Percentiles rank a stretch among this genome's conserved stretches.
These are phyloP conservation scores for Eutrema japonicum DNA, from an alignment of 345 rosid genomes.

Conservation along the genomic window DNA sequence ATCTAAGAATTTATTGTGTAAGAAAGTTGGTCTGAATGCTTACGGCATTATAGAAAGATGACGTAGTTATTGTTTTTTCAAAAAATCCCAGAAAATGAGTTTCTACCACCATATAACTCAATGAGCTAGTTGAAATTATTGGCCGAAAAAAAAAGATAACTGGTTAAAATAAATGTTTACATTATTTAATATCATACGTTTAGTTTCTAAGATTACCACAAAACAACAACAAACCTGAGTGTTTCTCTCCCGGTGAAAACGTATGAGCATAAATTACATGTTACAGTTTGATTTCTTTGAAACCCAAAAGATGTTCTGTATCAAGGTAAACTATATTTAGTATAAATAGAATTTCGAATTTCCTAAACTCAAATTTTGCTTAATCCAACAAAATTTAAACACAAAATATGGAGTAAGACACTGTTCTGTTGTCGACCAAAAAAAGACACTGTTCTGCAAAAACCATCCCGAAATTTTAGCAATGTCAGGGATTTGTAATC, in stretches of 20 bases:
- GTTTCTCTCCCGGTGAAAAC: not conserved
- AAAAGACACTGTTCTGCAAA: not conserved
- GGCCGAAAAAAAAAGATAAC: not conserved
- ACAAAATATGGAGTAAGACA: not conserved
- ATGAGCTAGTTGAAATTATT: slow-evolving; percentile 19
- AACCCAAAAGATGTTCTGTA: not conserved
- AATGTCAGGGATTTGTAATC: slow-evolving; percentile 10
- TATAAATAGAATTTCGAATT: not conserved
- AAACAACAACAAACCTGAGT: not conserved
- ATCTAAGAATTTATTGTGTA: slow-evolving; percentile 36
- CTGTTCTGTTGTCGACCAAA: not conserved
- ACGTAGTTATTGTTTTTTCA: slow-evolving; percentile 28
- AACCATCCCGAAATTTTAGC: slow-evolving; percentile 19
- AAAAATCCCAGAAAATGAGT: slow-evolving; percentile 5
- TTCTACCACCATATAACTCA: slow-evolving; percentile 24
- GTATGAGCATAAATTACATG: slow-evolving; percentile 19
- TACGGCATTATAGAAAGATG: slow-evolving; percentile 33
- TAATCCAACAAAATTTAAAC: not conserved
- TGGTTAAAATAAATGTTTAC: not conserved
- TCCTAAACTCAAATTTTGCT: not conserved
- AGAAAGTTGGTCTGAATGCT: slow-evolving; percentile 41
- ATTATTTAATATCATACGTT: not conserved
- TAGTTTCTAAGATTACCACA: not conserved
- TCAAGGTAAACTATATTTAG: not conserved
- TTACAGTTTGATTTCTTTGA: not conserved